phyloP scores from a whole-genome alignment of 164 flowering plant genomes.

The Aristolochia fimbriata region DNA sequence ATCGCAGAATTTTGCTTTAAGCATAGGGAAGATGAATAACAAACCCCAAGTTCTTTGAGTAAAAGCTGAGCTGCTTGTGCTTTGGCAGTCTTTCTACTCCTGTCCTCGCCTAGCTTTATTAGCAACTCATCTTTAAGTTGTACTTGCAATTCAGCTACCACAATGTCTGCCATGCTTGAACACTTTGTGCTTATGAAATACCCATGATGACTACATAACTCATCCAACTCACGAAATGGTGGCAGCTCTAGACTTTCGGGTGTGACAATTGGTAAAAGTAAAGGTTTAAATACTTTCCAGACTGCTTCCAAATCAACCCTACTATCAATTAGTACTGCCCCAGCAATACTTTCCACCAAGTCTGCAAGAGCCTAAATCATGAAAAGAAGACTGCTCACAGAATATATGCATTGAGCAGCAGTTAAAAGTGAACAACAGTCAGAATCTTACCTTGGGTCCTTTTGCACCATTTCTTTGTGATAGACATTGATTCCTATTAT shows the following conservation, averaged over 20 bases:
- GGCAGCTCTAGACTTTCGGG: constrained; percentile 78
- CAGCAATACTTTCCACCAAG: constrained; percentile 87
- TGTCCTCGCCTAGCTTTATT: constrained; percentile 42
- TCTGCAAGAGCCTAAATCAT: constrained; percentile 78
- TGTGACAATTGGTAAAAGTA: constrained; percentile 82
- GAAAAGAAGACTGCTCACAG: constrained; percentile 1
- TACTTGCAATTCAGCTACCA: constrained; percentile 46
- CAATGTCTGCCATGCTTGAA: constrained; percentile 26
- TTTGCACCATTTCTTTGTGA: constrained; percentile 16
- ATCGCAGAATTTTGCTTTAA: not conserved
- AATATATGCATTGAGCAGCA: not conserved
- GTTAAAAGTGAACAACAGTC: not conserved
- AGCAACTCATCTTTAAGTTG: constrained; percentile 61
- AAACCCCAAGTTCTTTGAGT: constrained; percentile 66
- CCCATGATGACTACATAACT: constrained; percentile 68
- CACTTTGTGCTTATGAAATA: constrained; percentile 47
- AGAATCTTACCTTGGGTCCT: constrained; percentile 55
- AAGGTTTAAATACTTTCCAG: constrained; percentile 66
- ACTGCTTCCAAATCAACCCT: constrained; percentile 57
- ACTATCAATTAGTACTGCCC: constrained; percentile 70
- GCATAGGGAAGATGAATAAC: constrained; percentile 6
- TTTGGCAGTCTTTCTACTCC: constrained; percentile 48
- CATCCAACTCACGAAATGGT: constrained; percentile 59
- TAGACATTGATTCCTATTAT: constrained; percentile 13
- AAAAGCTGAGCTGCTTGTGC: constrained; percentile 64